Percentiles rank a stretch among this genome's conserved stretches.
These are phyloP conservation scores for Colletotrichum truncatum DNA, from an alignment of 2,329 filamentous ascomycete species.

Conservation along the genomic window DNA sequence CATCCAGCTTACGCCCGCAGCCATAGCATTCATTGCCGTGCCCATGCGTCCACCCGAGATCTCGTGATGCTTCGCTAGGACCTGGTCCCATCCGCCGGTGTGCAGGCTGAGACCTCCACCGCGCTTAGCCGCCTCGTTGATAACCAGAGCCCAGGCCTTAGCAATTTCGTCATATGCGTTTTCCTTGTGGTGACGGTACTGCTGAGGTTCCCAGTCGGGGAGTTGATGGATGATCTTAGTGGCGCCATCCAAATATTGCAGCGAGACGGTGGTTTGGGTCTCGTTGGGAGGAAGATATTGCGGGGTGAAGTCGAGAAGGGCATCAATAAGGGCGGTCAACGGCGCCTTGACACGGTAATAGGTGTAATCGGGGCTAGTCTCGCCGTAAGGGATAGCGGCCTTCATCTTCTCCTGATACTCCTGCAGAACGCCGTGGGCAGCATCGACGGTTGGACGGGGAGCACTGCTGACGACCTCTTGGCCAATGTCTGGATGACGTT, in stretches of 20 bases:
- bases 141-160: slow-evolving; percentile 90
- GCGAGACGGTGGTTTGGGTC: slow-evolving; percentile 80
- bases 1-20: slow-evolving; percentile 82
- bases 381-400: slow-evolving; percentile 85
- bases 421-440: slow-evolving; percentile 81
- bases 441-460: slow-evolving; percentile 85
- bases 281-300: slow-evolving; percentile 96
- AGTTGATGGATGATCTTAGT: slow-evolving; percentile 90
- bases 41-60: slow-evolving; percentile 84
- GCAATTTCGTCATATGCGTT: slow-evolving; percentile 96
- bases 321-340: slow-evolving; percentile 83
- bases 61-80: slow-evolving; percentile 86
- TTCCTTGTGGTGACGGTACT: slow-evolving; percentile 92
- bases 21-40: slow-evolving; percentile 81
- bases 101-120: slow-evolving; percentile 91
- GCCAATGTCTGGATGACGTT: slow-evolving; percentile 85
- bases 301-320: slow-evolving; percentile 91
- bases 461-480: slow-evolving; percentile 85
- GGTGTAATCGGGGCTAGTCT: slow-evolving; percentile 88
- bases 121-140: slow-evolving; percentile 89
- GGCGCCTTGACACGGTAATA: slow-evolving; percentile 92
- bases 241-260: slow-evolving; percentile 88
- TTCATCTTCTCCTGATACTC: slow-evolving; percentile 84
- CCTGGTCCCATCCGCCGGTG: slow-evolving; percentile 92
- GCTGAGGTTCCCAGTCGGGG: slow-evolving; percentile 89